Conservation (phyloP, 306 rosid genomes). For the Prunus mume region DNA sequence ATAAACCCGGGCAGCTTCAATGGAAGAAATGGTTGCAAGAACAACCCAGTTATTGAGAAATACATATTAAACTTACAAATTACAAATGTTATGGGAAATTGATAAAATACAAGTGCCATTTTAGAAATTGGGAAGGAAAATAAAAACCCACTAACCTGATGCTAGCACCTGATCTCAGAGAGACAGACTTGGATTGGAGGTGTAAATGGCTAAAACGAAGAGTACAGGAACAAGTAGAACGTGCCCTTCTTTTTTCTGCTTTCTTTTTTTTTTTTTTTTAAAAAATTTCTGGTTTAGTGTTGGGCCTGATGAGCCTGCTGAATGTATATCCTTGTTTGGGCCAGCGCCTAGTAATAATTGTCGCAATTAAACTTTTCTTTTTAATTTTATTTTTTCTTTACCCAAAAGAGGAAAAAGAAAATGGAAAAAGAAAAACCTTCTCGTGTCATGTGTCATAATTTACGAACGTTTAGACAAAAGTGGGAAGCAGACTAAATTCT, state of each 20-base stretch:
- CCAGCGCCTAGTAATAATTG: background rate
- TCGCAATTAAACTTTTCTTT: background rate
- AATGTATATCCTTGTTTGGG: background rate
- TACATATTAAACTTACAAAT: background rate
- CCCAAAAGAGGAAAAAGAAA: background rate
- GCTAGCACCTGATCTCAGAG: constrained; percentile 6
- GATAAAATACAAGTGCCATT: background rate
- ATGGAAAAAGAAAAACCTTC: background rate
- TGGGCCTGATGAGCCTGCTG: background rate
- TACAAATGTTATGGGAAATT: background rate
- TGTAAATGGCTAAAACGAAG: background rate
- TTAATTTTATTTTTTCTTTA: background rate
- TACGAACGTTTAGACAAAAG: background rate
- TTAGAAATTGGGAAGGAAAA: too few species aligned
- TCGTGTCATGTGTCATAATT: background rate
- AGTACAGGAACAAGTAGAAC: background rate
- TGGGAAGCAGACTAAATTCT: background rate
- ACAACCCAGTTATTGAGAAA: background rate
- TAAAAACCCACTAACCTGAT: constrained; percentile 6
- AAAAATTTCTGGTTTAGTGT: background rate
- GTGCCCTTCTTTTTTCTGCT: background rate
- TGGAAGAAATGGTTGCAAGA: background rate
- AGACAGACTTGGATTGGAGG: constrained; percentile 1
- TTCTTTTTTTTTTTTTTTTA: background rate
- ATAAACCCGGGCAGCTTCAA: background rate